Evolutionary conservation across 2,329 filamentous ascomycete genomes (phyloP).

Genomic region (Uncinocarpus reesii): DNA sequence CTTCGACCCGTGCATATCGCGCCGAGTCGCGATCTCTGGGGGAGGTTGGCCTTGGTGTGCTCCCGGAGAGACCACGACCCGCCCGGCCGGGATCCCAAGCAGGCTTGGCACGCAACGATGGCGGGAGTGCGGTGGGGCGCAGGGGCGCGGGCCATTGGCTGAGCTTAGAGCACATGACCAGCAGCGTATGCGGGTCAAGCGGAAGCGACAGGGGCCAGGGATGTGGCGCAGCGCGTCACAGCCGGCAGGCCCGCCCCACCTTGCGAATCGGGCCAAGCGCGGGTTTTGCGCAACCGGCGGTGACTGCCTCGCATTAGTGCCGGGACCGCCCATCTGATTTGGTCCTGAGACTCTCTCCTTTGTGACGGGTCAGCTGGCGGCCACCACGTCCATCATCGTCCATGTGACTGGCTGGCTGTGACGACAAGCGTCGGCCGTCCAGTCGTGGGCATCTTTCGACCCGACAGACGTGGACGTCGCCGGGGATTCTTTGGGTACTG

Average conservation of each 20-base stretch:
- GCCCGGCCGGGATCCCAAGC: slow-evolving; percentile 9
- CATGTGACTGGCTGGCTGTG: slow-evolving; percentile 11
- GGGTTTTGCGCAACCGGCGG: slow-evolving; percentile 10
- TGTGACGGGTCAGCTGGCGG: slow-evolving; percentile 9
- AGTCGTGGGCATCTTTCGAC: slow-evolving; percentile 1
- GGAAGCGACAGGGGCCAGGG: slow-evolving; percentile 19
- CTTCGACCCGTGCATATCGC: too few relatives aligned
- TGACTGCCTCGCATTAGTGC: slow-evolving; percentile 9
- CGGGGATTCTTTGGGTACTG: slow-evolving; percentile 5
- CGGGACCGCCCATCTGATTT: slow-evolving; percentile 3
- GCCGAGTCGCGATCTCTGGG: neutral
- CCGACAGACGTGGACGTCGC: slow-evolving; percentile 13
- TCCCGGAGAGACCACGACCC: slow-evolving; percentile 4
- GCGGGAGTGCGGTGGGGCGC: slow-evolving; percentile 6
- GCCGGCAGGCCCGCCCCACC: slow-evolving; percentile 4
- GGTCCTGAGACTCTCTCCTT: too few relatives aligned
- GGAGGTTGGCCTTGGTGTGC: neutral
- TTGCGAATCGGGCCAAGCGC: slow-evolving; percentile 4
- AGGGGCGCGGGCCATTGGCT: slow-evolving; percentile 10
- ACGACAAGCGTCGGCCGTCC: neutral
- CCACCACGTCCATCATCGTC: neutral
- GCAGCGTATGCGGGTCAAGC: slow-evolving; percentile 19
- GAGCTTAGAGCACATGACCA: slow-evolving; percentile 17
- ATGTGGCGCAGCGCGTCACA: slow-evolving; percentile 8
- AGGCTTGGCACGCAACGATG: slow-evolving; percentile 4